Evolutionary conservation across 2,329 filamentous ascomycete genomes (phyloP).

Genomic region (Fusarium mundagurra): DNA sequence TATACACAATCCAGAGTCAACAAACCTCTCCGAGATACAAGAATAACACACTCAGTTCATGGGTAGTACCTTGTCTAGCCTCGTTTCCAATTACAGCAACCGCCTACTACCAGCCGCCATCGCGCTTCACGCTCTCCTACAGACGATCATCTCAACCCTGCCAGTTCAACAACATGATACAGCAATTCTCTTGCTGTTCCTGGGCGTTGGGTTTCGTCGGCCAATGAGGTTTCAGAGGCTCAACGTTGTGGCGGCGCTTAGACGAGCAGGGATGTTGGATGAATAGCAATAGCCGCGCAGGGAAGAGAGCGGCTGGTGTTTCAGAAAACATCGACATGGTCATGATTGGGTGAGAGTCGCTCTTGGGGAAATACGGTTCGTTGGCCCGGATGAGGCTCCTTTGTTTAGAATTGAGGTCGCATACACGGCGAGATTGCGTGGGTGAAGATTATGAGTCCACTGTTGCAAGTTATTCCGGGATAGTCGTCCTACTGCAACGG

Average conservation of each 20-base stretch:
- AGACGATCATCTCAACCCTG: constrained; percentile 3
- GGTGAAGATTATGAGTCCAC: constrained; percentile 17
- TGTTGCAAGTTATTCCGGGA: constrained; percentile 19
- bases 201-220: neutral
- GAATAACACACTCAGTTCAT: neutral
- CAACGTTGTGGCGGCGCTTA: constrained; percentile 30
- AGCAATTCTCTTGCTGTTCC: constrained; percentile 4
- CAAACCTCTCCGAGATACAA: neutral
- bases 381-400: constrained; percentile 29
- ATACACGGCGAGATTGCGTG: constrained; percentile 44
- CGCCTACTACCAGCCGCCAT: constrained; percentile 33
- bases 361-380: constrained; percentile 20
- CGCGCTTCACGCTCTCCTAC: constrained; percentile 25
- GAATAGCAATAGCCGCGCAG: constrained; percentile 35
- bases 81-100: constrained; percentile 42
- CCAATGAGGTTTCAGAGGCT: constrained; percentile 21
- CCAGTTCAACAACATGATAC: constrained; percentile 15
- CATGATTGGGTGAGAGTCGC: constrained; percentile 35
- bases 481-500: constrained; percentile 16
- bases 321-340: constrained; percentile 11
- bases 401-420: constrained; percentile 40
- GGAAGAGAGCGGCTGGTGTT: constrained; percentile 24
- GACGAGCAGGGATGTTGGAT: constrained; percentile 20
- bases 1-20: constrained; percentile 37
- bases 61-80: constrained; percentile 29